Base-by-base conservation (phyloP, 176 grass and related monocot species). In the Cenchrus fungigraminus region DNA sequence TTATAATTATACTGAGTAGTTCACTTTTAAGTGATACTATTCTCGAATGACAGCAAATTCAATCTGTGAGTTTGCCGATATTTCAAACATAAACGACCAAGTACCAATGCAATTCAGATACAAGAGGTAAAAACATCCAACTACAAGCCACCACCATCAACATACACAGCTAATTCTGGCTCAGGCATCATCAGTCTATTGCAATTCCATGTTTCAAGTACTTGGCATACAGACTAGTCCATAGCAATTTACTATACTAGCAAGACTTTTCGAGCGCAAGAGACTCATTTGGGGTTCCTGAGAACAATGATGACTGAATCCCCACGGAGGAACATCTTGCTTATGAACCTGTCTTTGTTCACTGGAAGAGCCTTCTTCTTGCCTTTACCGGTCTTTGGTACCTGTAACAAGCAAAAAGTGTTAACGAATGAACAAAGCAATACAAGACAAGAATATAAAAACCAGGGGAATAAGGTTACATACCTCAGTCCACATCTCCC, bases 401-500 rank as follows among this genome's bases (percentile, higher is more conserved):
- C 78, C 96, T 98, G 80, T 34, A 64, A 1, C 2, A 16, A 70
- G 69, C n/a, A 83, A 42, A 1, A 19, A 0, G 60, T 37, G 67
- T 79, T 79, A 44, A 71, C 9, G 12, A 73, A 44, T 12, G 34
- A 65, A 22, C 52, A 73, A n/a, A 45, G 28, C 2, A 25, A 11
- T 15, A 2, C 1, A 60, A 6, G 12, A 13, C 19, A 67, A 79
- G 5, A 6, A 55, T 4, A 28, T 40, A 50, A 9, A 10, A 11
- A 8, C 56, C 63, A 2, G 2, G 40, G 59, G 61, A 70, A 73
- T 17, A 22, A 22, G 20, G 14, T 15, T 4, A 45, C 59, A 54
- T 92, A 95, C 91, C 90, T 95, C 97, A 47, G 97, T 98, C 93
- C 97, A 96, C 93, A 98, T 98, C 86, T 98, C 97, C 86, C 91